Evolutionary conservation across 495 filamentous ascomycete species (phyloP).

Genomic region (Aspergillus affinis): DNA sequence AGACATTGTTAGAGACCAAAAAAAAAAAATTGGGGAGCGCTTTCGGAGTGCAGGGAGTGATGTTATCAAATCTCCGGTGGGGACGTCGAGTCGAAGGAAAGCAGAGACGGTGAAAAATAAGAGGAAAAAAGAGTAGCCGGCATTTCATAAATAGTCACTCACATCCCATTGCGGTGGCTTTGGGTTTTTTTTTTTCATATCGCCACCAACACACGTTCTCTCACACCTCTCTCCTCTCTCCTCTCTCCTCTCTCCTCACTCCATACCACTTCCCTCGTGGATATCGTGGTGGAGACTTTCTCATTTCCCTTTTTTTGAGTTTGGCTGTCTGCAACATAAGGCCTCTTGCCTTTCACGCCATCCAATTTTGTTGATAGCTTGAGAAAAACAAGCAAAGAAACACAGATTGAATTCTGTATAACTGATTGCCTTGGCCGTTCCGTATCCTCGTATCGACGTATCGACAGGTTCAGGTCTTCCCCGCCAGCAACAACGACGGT

Average conservation of each 20-base stretch:
- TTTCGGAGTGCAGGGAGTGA: constrained; percentile 1
- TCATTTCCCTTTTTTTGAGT: constrained; percentile 1
- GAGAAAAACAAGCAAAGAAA: constrained; percentile 15
- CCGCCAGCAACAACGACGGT: constrained; percentile 9
- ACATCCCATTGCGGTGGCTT: neutral
- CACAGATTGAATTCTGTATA: constrained; percentile 22
- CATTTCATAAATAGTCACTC: constrained; percentile 8
- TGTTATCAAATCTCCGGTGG: constrained; percentile 3
- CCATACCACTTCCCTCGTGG: neutral
- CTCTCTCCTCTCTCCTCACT: constrained; percentile 3
- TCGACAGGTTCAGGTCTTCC: constrained; percentile 12
- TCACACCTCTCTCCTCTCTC: neutral
- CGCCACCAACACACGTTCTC: neutral
- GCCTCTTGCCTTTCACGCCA: constrained; percentile 6
- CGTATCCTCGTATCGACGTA: constrained; percentile 21
- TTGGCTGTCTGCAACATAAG: constrained; percentile 5
- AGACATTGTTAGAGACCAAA: constrained; percentile 1
- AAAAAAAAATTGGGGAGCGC: constrained; percentile 8
- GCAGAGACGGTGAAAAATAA: neutral
- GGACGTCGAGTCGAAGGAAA: neutral
- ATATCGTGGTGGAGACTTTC: constrained; percentile 6
- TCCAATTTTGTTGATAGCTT: constrained; percentile 18
- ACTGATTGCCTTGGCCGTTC: constrained; percentile 13
- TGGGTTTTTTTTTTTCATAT: neutral
- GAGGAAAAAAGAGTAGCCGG: neutral